Conservation (phyloP, 768 basidiomycete species). For the Galerina sulciceps region DNA sequence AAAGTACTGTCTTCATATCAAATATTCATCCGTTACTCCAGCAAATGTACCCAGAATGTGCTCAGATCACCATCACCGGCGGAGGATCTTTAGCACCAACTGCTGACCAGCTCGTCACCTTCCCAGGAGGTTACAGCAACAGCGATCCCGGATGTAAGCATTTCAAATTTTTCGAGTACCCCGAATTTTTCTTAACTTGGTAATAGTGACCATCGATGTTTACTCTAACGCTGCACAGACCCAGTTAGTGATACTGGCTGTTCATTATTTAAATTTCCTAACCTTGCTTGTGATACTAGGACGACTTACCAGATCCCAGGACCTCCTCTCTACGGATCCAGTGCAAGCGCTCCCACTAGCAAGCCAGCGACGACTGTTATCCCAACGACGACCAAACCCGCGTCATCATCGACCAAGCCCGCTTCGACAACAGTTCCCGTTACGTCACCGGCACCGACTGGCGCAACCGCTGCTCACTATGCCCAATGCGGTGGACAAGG, state of each 20-base stretch:
- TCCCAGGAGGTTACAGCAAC: constrained; percentile 51
- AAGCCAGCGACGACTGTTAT: constrained; percentile 19
- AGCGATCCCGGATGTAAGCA: constrained; percentile 46
- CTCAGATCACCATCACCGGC: constrained; percentile 45
- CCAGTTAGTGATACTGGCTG: constrained; percentile 4
- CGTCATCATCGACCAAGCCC: neutral
- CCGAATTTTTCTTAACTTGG: constrained; percentile 27
- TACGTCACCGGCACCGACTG: constrained; percentile 20
- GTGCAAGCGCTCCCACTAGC: neutral
- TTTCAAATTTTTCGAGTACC: neutral
- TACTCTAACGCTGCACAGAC: constrained; percentile 43
- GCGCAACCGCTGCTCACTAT: constrained; percentile 37
- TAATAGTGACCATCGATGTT: constrained; percentile 41
- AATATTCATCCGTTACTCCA: constrained; percentile 19
- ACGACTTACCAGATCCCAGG: constrained; percentile 49
- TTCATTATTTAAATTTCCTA: neutral
- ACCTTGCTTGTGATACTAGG: constrained; percentile 7
- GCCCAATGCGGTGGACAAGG: constrained; percentile 49
- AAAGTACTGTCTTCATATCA: neutral
- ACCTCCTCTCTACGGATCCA: constrained; percentile 49
- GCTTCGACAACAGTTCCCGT: constrained; percentile 12
- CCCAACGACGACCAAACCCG: constrained; percentile 11
- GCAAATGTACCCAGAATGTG: constrained; percentile 74
- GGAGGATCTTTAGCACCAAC: constrained; percentile 45
- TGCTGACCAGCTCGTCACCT: constrained; percentile 46